Evolutionary conservation across 805 yeast species (phyloP).

Genomic region (Ogataea nonfermentans): DNA sequence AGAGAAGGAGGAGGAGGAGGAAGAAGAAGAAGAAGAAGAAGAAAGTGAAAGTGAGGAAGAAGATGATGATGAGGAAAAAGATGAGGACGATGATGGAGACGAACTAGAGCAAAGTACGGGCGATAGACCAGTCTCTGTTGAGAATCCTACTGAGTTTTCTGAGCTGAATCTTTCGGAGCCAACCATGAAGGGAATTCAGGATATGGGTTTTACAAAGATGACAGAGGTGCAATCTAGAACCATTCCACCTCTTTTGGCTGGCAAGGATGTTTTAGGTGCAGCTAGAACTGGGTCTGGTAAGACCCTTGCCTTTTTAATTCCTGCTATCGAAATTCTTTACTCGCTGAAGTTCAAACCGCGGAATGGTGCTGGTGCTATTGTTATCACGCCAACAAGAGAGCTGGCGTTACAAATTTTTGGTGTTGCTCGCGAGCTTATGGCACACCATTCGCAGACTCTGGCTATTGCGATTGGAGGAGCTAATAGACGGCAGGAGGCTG

Average conservation of each 20-base stretch:
- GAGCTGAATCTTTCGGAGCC: slow-evolving; percentile 74
- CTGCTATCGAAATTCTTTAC: slow-evolving; percentile 90
- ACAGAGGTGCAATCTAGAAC: slow-evolving; percentile 95
- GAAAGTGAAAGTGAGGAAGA: slow-evolving; percentile 23
- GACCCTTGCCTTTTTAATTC: slow-evolving; percentile 91
- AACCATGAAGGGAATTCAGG: slow-evolving; percentile 74
- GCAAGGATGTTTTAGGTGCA: slow-evolving; percentile 98
- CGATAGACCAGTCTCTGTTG: slow-evolving; percentile 30
- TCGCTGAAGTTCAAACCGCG: slow-evolving; percentile 93
- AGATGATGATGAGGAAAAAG: slow-evolving; percentile 28
- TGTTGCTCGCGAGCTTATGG: slow-evolving; percentile 93
- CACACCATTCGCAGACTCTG: slow-evolving; percentile 84
- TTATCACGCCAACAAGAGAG: slow-evolving; percentile 97
- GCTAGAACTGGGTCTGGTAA: slow-evolving; percentile 99
- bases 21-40: slow-evolving; percentile 14
- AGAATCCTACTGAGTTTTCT: slow-evolving; percentile 35
- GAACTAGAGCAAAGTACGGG: slow-evolving; percentile 26
- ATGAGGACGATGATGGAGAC: slow-evolving; percentile 15
- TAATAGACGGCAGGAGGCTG: slow-evolving; percentile 96
- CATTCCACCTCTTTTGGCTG: slow-evolving; percentile 94
- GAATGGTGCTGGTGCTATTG: slow-evolving; percentile 96
- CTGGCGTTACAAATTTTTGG: slow-evolving; percentile 97
- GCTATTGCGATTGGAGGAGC: slow-evolving; percentile 99
- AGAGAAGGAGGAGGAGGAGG: slow-evolving; percentile 30
- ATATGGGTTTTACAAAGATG: slow-evolving; percentile 90